phyloP scores from a whole-genome alignment of 2,329 filamentous ascomycete genomes.

The Harringtonia lauricola region DNA sequence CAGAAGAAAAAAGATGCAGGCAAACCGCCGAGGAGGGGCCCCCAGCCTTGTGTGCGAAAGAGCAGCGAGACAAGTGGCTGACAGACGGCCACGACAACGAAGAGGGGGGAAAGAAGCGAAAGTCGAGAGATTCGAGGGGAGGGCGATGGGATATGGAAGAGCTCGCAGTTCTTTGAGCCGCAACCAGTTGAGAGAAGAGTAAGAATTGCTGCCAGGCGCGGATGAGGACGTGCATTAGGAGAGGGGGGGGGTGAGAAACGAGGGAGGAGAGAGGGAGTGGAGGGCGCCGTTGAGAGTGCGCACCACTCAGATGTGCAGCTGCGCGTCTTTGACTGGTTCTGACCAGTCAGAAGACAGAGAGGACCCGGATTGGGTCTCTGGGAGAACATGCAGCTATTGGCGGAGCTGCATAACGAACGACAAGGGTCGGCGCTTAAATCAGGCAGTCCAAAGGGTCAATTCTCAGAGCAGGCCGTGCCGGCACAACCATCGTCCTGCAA shows the following conservation, averaged over 20 bases:
- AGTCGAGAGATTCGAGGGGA: not conserved
- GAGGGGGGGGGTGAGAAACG: not conserved
- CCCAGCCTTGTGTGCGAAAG: too few relatives aligned
- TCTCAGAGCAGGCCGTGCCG: not conserved
- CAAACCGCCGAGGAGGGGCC: too few relatives aligned
- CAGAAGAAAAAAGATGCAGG: too few relatives aligned
- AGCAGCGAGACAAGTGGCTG: not conserved
- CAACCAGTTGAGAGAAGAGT: not conserved
- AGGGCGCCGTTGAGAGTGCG: not conserved
- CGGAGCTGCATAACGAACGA: slow-evolving; percentile 35
- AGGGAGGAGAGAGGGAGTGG: not conserved
- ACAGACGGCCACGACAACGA: not conserved
- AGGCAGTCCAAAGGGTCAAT: slow-evolving; percentile 13
- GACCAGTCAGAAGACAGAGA: slow-evolving; percentile 19
- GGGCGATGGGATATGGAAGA: not conserved
- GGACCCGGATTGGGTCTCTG: slow-evolving; percentile 18
- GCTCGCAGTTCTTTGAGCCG: not conserved
- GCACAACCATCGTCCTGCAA: too few relatives aligned
- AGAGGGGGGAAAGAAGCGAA: not conserved
- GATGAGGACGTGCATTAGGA: not conserved
- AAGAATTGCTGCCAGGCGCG: not conserved
- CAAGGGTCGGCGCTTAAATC: slow-evolving; percentile 47
- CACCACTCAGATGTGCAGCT: slow-evolving; percentile 23
- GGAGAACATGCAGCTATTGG: slow-evolving; percentile 16
- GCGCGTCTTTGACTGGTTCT: slow-evolving; percentile 21